Evolutionary conservation across 129 eudicot species (phyloP).

Genomic region (Chrysanthemum seticuspe): DNA sequence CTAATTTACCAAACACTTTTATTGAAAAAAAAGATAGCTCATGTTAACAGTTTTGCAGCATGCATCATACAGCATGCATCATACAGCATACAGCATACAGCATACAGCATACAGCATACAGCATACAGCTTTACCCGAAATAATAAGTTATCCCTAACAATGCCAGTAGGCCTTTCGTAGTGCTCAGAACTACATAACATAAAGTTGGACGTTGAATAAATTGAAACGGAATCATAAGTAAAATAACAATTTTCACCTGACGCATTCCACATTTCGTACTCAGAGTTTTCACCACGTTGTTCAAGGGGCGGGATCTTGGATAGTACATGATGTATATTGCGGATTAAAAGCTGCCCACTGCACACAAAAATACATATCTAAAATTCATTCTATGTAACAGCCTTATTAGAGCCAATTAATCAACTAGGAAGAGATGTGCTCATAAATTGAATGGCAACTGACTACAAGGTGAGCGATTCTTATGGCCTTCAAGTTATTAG

Average conservation of each 20-base stretch:
- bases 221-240: not conserved
- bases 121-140: too few relatives aligned
- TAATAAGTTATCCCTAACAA: not conserved
- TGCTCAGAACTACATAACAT: not conserved
- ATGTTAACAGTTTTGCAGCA: too few relatives aligned
- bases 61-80: too few relatives aligned
- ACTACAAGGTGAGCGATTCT: too few relatives aligned
- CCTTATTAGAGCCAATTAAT: slow-evolving; percentile 13
- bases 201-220: not conserved
- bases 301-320: slow-evolving; percentile 55
- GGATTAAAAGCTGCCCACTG: slow-evolving; percentile 63
- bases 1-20: too few relatives aligned
- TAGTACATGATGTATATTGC: slow-evolving; percentile 52
- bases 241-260: slow-evolving; percentile 42
- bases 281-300: slow-evolving; percentile 19
- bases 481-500: too few relatives aligned
- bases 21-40: too few relatives aligned
- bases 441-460: too few relatives aligned
- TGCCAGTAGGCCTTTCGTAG: not conserved
- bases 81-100: too few relatives aligned
- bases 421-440: not conserved
- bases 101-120: too few relatives aligned
- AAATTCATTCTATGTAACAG: slow-evolving; percentile 10
- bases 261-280: slow-evolving; percentile 67
- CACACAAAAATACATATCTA: slow-evolving; percentile 19